Evolutionary conservation across 164 flowering plant genomes (phyloP), one percentile per base, ranked within the genome.

Genomic region (Kingdonia uniflora): DNA sequence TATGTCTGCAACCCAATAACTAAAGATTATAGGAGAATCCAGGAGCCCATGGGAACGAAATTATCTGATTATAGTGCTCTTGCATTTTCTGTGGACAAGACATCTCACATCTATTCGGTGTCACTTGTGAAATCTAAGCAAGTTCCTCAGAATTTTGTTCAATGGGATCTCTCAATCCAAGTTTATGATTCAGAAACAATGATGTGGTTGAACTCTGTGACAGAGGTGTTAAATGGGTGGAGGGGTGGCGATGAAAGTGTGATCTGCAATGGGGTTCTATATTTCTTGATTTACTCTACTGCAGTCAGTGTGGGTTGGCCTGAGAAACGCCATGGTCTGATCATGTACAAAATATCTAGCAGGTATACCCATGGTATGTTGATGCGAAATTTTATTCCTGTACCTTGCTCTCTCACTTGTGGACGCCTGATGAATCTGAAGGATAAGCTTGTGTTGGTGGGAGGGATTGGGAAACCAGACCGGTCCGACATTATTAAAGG

Each of bases 191-290:
- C 96, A 0, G 81, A 73, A 49, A 75, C 78, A 8, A 69, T 54
- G 67, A 61, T 62, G 53, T 87, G 96, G 98, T 73, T 52, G 17
- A 84, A 87, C 26, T 64, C 77, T 11, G 13, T 66, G 57, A 65
- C 73, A 11, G 96, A 92, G 68, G 77, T 82, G 42, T 61, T 92
- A 55, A 62, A 69, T 0, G 98, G 98, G n/a, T 87, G 98, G 98
- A 74, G 98, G 58, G 90, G 76, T 26, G 97, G 97, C 45, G 86
- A 83, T 65, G 96, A 83, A 65, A 77, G 95, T 68, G 80, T 87
- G 60, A 80, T 91, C 37, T 87, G 95, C 53, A 71, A 72, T 64
- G 86, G 92, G 48, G 62, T 75, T 26, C 59, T 91, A 24, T 87
- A 87, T 67, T 75, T 81, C 62, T 62, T 91, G 71, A 73, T 91